These are phyloP conservation scores for Cephaloascus albidus DNA, from an alignment of 805 yeast genomes.

Conservation along the genomic window DNA sequence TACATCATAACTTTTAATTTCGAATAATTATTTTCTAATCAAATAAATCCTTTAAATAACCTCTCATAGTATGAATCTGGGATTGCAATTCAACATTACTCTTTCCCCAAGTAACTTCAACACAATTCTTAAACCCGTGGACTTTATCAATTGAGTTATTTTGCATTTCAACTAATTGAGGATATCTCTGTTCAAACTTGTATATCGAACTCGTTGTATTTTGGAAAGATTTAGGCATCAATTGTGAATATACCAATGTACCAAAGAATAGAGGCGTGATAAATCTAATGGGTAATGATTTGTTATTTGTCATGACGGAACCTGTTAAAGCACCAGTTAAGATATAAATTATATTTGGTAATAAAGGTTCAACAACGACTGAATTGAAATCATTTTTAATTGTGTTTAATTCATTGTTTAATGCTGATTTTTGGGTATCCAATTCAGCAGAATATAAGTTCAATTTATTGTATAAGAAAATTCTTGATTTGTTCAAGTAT, in stretches of 20 bases:
- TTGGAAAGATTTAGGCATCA: constrained; percentile 41
- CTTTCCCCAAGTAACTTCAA: constrained; percentile 4
- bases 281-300: constrained; percentile 40
- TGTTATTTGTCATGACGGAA: constrained; percentile 40
- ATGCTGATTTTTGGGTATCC: constrained; percentile 35
- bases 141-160: not conserved
- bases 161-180: constrained; percentile 8
- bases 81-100: constrained; percentile 10
- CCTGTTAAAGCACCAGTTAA: constrained; percentile 49
- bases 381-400: constrained; percentile 19
- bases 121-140: not conserved
- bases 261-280: constrained; percentile 43
- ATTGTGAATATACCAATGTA: constrained; percentile 26
- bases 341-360: constrained; percentile 47
- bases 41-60: constrained; percentile 7
- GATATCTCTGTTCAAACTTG: constrained; percentile 19
- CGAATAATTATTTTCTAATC: too few relatives aligned
- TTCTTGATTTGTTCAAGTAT: constrained; percentile 28
- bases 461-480: constrained; percentile 24
- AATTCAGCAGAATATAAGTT: constrained; percentile 31
- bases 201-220: constrained; percentile 17
- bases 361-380: constrained; percentile 39
- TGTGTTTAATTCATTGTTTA: constrained; percentile 28
- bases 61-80: constrained; percentile 18
- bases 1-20: not conserved